Conservation (phyloP, 768 basidiomycete species). For the Boletus bicolor region DNA sequence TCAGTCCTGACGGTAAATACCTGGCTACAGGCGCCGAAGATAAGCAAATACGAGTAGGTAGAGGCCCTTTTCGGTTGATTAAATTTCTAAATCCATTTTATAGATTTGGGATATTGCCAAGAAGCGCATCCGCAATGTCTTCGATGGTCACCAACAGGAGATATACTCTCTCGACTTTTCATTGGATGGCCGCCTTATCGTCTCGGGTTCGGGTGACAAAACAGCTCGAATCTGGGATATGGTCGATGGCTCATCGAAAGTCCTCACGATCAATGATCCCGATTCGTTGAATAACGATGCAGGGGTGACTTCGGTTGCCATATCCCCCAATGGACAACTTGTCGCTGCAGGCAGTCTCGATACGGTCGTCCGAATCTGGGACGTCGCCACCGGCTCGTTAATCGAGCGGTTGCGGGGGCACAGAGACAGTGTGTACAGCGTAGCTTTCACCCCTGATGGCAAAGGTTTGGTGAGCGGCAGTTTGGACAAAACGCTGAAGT, state of each 20-base stretch:
- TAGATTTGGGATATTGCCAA: constrained; percentile 92
- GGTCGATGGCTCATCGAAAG: constrained; percentile 32
- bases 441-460: constrained; percentile 93
- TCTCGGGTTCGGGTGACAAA: constrained; percentile 81
- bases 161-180: constrained; percentile 95
- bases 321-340: constrained; percentile 67
- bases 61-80: not conserved
- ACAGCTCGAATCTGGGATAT: constrained; percentile 75
- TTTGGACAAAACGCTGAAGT: constrained; percentile 83
- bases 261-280: constrained; percentile 43
- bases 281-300: constrained; percentile 51
- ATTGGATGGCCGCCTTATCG: constrained; percentile 78
- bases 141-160: constrained; percentile 89
- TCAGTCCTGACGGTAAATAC: constrained; percentile 68
- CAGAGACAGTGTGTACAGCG: constrained; percentile 80
- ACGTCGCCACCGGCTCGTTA: constrained; percentile 61
- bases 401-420: constrained; percentile 76
- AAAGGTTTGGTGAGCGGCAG: constrained; percentile 86
- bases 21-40: constrained; percentile 88
- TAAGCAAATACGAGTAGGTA: constrained; percentile 78
- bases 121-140: constrained; percentile 72
- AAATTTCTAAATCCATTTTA: constrained; percentile 9
- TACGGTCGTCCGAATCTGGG: constrained; percentile 79
- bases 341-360: constrained; percentile 73
- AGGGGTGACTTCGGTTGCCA: constrained; percentile 77